Percentiles rank a stretch among this genome's conserved stretches.
Evolutionary conservation across 2,329 filamentous ascomycete species (phyloP).

Genomic region (Xylariales sp.): DNA sequence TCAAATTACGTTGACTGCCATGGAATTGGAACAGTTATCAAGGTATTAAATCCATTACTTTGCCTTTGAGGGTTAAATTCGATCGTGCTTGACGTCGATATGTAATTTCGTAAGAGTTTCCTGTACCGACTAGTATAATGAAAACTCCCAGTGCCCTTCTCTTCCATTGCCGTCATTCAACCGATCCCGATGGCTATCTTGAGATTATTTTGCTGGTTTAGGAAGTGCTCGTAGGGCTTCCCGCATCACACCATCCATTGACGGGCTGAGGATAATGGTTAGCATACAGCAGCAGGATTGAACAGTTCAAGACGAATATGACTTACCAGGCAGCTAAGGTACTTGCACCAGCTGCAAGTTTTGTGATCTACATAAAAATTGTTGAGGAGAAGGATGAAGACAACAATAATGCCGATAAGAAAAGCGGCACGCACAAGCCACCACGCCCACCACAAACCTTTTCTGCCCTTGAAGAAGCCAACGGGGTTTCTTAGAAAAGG

Average conservation of each 20-base stretch:
- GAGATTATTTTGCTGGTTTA: background rate
- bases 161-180: too few species aligned
- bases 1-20: too few species aligned
- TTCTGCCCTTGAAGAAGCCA: slow-evolving; percentile 87
- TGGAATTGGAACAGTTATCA: too few species aligned
- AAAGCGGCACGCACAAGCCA: slow-evolving; percentile 81
- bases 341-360: slow-evolving; percentile 89
- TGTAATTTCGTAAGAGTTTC: too few species aligned
- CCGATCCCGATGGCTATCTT: background rate
- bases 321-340: slow-evolving; percentile 87
- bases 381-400: slow-evolving; percentile 80
- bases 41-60: too few species aligned
- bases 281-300: background rate
- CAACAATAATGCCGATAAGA: slow-evolving; percentile 74
- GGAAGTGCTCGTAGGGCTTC: slow-evolving; percentile 7
- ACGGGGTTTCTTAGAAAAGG: slow-evolving; percentile 58
- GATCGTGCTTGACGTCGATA: too few species aligned
- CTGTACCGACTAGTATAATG: too few species aligned
- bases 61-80: too few species aligned
- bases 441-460: slow-evolving; percentile 96
- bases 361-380: slow-evolving; percentile 84
- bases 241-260: slow-evolving; percentile 26
- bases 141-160: too few species aligned
- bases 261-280: slow-evolving; percentile 16
- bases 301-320: slow-evolving; percentile 1